A percentile compares a stretch with the other conserved stretches of the same genome.
These are phyloP conservation scores for Linum usitatissimum DNA, from an alignment of 345 rosid species.

Conservation along the genomic window DNA sequence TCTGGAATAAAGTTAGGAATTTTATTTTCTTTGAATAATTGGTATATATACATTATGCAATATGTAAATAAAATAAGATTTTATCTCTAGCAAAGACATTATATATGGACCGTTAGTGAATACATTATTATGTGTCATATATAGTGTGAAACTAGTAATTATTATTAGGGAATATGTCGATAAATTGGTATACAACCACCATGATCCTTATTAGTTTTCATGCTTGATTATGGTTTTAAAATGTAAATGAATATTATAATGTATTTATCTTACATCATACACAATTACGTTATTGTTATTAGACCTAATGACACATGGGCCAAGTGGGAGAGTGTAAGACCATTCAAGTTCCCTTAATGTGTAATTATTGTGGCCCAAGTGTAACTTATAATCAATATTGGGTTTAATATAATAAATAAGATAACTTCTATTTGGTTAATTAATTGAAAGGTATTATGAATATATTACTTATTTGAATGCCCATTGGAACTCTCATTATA, in stretches of 20 bases:
- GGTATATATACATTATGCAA: not conserved
- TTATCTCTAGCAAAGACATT: conserved; percentile 4
- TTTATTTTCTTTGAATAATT: not conserved
- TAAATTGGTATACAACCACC: conserved; percentile 1
- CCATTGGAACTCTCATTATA: too few relatives aligned
- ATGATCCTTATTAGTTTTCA: conserved; percentile 3
- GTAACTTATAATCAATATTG: too few relatives aligned
- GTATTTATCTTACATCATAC: not conserved
- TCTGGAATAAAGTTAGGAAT: not conserved
- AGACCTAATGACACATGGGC: not conserved
- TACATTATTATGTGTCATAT: not conserved
- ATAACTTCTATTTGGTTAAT: too few relatives aligned
- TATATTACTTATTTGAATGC: too few relatives aligned
- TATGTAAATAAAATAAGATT: not conserved
- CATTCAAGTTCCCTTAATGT: not conserved
- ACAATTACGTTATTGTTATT: not conserved
- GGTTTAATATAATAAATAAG: too few relatives aligned
- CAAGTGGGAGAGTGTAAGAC: not conserved
- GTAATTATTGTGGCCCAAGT: too few relatives aligned
- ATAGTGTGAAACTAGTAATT: not conserved
- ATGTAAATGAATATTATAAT: not conserved
- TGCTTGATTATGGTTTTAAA: conserved; percentile 2
- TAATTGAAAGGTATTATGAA: too few relatives aligned
- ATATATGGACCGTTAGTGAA: not conserved
- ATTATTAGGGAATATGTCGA: conserved; percentile 3